phyloP scores from a whole-genome alignment of 257 asterid genomes.

The Coffea canephora region DNA sequence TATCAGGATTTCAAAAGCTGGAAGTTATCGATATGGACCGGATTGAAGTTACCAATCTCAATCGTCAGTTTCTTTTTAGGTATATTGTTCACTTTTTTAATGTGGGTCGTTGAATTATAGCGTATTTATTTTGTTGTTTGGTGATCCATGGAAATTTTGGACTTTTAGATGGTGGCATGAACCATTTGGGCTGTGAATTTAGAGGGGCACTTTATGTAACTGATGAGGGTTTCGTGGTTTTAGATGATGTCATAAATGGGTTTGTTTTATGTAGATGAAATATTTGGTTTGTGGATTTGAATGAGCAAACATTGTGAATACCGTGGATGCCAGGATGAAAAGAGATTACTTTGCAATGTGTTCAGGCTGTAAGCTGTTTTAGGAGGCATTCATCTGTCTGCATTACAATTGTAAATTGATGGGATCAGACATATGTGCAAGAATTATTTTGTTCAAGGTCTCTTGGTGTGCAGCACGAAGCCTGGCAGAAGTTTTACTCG shows the following conservation, averaged over 20 bases:
- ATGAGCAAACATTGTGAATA: background rate
- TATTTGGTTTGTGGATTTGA: background rate
- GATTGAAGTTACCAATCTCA: conserved; percentile 91
- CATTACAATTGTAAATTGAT: background rate
- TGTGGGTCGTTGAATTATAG: conserved; percentile 6
- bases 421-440: background rate
- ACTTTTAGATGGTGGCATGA: background rate
- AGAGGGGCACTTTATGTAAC: background rate
- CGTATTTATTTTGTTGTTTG: background rate
- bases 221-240: background rate
- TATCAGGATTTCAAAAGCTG: conserved; percentile 81
- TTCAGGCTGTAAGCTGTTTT: too few relatives aligned
- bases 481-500: too few relatives aligned
- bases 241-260: background rate
- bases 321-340: background rate
- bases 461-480: background rate
- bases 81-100: conserved; percentile 15
- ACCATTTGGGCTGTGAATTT: background rate
- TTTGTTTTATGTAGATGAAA: background rate
- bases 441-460: background rate
- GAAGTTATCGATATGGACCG: conserved; percentile 98
- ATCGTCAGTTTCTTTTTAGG: conserved; percentile 98
- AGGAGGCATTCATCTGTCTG: too few relatives aligned
- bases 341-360: too few relatives aligned
- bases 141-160: background rate